These are phyloP conservation scores for Pythium monospermum DNA, from an alignment of 352 stramenopile species.

Conservation along the genomic window DNA sequence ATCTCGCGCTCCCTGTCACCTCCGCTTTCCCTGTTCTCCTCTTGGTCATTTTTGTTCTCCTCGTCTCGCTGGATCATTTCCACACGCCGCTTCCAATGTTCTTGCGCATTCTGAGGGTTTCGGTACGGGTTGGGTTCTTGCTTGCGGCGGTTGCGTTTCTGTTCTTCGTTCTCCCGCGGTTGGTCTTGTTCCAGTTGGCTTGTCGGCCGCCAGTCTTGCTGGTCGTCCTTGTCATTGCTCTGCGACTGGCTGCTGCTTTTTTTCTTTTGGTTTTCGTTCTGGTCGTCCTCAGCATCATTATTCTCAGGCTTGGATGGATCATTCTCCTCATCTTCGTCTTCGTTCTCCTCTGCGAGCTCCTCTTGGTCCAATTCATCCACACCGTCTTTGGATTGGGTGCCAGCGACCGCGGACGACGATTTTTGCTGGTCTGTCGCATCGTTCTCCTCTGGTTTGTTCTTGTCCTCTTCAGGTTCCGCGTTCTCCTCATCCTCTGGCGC, in stretches of 20 bases:
- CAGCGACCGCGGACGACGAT: slow-evolving; percentile 43
- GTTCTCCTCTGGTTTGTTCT: slow-evolving; percentile 56
- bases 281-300: slow-evolving; percentile 33
- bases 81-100: slow-evolving; percentile 97
- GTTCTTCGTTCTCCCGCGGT: slow-evolving; percentile 53
- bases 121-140: slow-evolving; percentile 94
- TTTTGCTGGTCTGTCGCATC: slow-evolving; percentile 47
- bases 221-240: slow-evolving; percentile 33
- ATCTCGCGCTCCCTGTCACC: slow-evolving; percentile 22
- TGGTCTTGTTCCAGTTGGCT: slow-evolving; percentile 32
- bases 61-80: slow-evolving; percentile 72
- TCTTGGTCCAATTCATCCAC: slow-evolving; percentile 66
- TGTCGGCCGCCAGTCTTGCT: slow-evolving; percentile 27
- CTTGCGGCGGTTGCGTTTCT: slow-evolving; percentile 64
- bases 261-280: slow-evolving; percentile 46
- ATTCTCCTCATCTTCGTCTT: slow-evolving; percentile 35
- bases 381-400: slow-evolving; percentile 81
- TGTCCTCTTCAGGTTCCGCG: slow-evolving; percentile 55
- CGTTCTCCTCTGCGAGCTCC: slow-evolving; percentile 27
- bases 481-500: slow-evolving; percentile 38
- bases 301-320: slow-evolving; percentile 37
- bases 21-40: slow-evolving; percentile 5
- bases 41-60: slow-evolving; percentile 20
- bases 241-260: slow-evolving; percentile 48
- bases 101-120: slow-evolving; percentile 92